Conservation (phyloP, 2,329 filamentous ascomycete species). For the Didymella pinodella region DNA sequence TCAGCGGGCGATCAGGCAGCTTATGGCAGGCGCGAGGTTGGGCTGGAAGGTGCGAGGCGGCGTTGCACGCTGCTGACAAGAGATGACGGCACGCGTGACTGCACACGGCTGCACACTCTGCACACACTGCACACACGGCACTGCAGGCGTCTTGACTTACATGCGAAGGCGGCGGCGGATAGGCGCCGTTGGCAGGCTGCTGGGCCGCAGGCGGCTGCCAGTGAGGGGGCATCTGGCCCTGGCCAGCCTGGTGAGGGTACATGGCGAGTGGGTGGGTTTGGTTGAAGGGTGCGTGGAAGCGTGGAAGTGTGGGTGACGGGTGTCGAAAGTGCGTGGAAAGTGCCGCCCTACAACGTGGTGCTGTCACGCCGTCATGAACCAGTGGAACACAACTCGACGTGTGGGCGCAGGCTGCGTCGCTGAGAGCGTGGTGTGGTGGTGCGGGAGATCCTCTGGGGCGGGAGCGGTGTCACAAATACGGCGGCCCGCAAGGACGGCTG, state of each 20-base stretch:
- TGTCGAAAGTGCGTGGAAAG: conserved; percentile 9
- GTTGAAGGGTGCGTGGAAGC: conserved; percentile 2
- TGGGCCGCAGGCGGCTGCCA: conserved; percentile 47
- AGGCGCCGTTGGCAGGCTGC: conserved; percentile 48
- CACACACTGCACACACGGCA: neutral
- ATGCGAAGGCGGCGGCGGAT: conserved; percentile 46
- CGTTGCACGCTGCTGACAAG: conserved; percentile 16
- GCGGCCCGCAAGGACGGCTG: conserved; percentile 46
- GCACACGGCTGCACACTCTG: conserved; percentile 1
- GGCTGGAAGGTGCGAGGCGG: conserved; percentile 2
- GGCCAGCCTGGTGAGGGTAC: conserved; percentile 49
- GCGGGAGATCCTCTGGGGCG: conserved; percentile 39
- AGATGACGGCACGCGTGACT: conserved; percentile 3
- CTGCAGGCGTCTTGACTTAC: conserved; percentile 41
- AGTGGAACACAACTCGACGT: conserved; percentile 25
- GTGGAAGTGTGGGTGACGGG: conserved; percentile 13
- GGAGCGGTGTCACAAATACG: conserved; percentile 42
- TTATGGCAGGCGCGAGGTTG: conserved; percentile 18
- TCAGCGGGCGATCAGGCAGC: conserved; percentile 24
- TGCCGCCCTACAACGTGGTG: conserved; percentile 34
- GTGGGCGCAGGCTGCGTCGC: conserved; percentile 16
- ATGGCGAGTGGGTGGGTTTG: conserved; percentile 26
- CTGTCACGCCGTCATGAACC: conserved; percentile 42
- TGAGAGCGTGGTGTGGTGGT: conserved; percentile 25
- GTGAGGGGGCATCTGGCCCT: conserved; percentile 50